Percentiles rank a stretch among this genome's conserved stretches.
These are phyloP conservation scores for Tagetes erecta DNA, from an alignment of 129 eudicot species.

Conservation along the genomic window DNA sequence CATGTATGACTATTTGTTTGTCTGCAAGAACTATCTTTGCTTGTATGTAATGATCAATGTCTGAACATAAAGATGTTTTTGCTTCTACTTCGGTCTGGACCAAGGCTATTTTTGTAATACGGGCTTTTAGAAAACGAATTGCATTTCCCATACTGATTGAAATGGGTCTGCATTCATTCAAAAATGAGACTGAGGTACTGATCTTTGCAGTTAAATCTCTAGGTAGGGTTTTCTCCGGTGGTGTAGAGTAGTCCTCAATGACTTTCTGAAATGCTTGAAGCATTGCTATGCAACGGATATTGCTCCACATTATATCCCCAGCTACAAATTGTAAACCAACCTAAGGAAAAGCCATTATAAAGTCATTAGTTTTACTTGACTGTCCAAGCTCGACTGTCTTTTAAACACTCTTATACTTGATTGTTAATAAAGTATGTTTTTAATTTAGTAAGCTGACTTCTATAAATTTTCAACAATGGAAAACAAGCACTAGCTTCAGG, in stretches of 20 bases:
- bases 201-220: slow-evolving; percentile 76
- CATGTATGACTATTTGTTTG: slow-evolving; percentile 62
- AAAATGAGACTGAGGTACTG: slow-evolving; percentile 66
- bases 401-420: background rate
- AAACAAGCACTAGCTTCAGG: background rate
- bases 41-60: slow-evolving; percentile 63
- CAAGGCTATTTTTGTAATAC: slow-evolving; percentile 50
- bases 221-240: slow-evolving; percentile 63
- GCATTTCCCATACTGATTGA: slow-evolving; percentile 97
- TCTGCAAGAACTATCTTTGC: slow-evolving; percentile 82
- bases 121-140: slow-evolving; percentile 71
- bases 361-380: slow-evolving; percentile 11
- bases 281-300: slow-evolving; percentile 87
- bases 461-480: background rate
- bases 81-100: slow-evolving; percentile 71
- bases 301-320: slow-evolving; percentile 70
- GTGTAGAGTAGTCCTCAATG: slow-evolving; percentile 68
- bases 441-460: background rate
- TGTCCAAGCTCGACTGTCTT: background rate
- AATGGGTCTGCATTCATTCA: slow-evolving; percentile 87
- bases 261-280: slow-evolving; percentile 81
- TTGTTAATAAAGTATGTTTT: background rate
- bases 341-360: slow-evolving; percentile 38
- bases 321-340: slow-evolving; percentile 80
- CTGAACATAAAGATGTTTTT: slow-evolving; percentile 51